phyloP scores from a whole-genome alignment of 1,284 basidiomycete species.

The Malassezia equina region DNA sequence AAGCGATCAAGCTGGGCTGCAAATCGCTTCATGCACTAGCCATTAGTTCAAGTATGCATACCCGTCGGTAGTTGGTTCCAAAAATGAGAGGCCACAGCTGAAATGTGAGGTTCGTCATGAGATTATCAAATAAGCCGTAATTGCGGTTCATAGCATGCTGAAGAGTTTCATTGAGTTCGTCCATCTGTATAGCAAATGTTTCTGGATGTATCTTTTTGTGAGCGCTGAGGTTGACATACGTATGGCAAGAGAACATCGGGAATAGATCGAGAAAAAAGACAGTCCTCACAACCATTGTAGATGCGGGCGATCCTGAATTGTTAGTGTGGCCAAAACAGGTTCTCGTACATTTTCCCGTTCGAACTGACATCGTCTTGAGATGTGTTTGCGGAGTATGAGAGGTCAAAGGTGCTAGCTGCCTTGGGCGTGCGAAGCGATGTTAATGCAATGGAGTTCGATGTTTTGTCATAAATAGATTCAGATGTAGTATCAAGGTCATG shows the following conservation, averaged over 20 bases:
- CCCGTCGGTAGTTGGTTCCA: constrained; percentile 9
- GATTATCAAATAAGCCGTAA: constrained; percentile 9
- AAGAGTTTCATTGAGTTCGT: constrained; percentile 2
- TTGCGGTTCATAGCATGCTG: neutral
- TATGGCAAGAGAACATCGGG: neutral
- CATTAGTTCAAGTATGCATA: neutral
- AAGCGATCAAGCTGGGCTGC: neutral
- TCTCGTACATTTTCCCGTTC: neutral
- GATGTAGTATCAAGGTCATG: neutral
- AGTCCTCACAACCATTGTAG: constrained; percentile 5
- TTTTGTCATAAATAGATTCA: neutral
- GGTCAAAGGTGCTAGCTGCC: neutral
- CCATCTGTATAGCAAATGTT: neutral
- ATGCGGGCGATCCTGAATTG: neutral
- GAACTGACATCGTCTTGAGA: neutral
- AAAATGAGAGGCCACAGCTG: constrained; percentile 9
- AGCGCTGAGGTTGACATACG: neutral
- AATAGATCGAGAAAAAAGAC: neutral
- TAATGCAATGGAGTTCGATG: neutral
- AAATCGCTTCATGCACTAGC: constrained; percentile 12
- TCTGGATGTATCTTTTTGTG: neutral
- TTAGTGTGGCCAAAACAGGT: neutral
- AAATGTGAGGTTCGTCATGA: constrained; percentile 9
- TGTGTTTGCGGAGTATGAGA: neutral
- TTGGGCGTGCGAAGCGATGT: neutral